Evolutionary conservation across 208 protist species (phyloP).

Genomic region (Vickermania ingenoplastis): DNA sequence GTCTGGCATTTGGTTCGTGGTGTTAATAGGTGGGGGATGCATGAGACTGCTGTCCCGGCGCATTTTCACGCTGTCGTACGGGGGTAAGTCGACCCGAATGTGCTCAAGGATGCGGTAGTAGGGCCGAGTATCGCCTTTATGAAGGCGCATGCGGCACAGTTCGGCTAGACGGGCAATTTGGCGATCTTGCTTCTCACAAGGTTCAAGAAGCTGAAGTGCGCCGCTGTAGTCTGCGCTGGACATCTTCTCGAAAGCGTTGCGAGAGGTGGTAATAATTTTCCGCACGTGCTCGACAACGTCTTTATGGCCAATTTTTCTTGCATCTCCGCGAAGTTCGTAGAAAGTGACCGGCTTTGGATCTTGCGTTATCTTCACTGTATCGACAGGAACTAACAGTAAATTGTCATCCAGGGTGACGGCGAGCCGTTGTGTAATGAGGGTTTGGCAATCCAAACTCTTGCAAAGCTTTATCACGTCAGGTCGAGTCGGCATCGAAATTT

Average conservation of each 20-base stretch:
- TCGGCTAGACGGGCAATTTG: constrained; percentile 25
- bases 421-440: constrained; percentile 36
- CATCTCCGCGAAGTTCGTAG: constrained; percentile 42
- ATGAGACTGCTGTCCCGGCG: not conserved
- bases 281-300: constrained; percentile 12
- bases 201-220: constrained; percentile 19
- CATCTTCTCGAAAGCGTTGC: constrained; percentile 38
- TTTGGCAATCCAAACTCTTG: constrained; percentile 26
- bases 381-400: constrained; percentile 42
- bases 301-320: constrained; percentile 6
- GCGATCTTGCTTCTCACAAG: constrained; percentile 16
- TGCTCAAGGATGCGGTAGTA: constrained; percentile 27
- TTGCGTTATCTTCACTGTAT: constrained; percentile 21
- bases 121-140: constrained; percentile 20
- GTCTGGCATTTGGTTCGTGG: not conserved
- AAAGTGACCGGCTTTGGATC: constrained; percentile 9
- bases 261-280: constrained; percentile 14
- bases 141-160: constrained; percentile 19
- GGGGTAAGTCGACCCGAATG: constrained; percentile 9
- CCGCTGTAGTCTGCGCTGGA: constrained; percentile 27
- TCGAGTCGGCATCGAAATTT: constrained; percentile 10
- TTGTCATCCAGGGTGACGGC: constrained; percentile 31
- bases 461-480: constrained; percentile 29
- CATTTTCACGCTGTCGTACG: not conserved
- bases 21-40: not conserved